Conservation (phyloP, 2,329 filamentous ascomycete genomes). For the Colletotrichum liriopes region DNA sequence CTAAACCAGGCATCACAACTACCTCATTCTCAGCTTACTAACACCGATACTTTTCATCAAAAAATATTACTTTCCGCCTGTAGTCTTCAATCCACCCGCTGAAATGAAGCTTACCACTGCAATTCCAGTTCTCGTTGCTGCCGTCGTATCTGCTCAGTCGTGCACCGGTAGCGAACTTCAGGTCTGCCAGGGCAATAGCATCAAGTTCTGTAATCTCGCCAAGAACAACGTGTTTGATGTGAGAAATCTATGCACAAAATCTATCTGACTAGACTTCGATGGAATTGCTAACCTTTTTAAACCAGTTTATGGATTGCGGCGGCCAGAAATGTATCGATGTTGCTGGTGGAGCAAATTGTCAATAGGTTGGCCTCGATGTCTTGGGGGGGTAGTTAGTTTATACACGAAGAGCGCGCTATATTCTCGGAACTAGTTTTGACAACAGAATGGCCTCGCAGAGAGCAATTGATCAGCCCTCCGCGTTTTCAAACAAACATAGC, state of each 20-base stretch:
- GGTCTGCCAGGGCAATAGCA: slow-evolving; percentile 21
- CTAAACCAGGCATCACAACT: neutral
- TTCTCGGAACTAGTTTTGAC: no score
- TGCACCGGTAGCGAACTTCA: slow-evolving; percentile 7
- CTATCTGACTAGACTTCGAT: accelerated
- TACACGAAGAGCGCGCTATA: no score
- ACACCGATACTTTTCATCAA: no score
- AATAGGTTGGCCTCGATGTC: neutral
- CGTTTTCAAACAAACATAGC: no score
- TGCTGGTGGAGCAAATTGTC: slow-evolving; percentile 24
- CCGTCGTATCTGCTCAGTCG: slow-evolving; percentile 1
- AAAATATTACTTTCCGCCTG: no score
- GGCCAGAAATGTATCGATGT: slow-evolving; percentile 13
- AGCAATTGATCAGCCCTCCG: no score
- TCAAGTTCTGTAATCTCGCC: slow-evolving; percentile 27
- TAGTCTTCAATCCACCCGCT: no score
- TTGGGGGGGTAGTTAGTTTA: no score
- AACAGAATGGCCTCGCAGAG: no score
- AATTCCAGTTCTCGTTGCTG: neutral
- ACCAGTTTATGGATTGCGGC: slow-evolving; percentile 19
- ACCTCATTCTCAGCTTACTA: neutral
- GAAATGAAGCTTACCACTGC: neutral
- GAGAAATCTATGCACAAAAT: neutral
- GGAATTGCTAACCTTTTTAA: neutral
- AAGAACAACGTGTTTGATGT: slow-evolving; percentile 26